These are phyloP conservation scores for Diaporthe sp. DNA, from an alignment of 2,329 filamentous ascomycete genomes.

Conservation along the genomic window DNA sequence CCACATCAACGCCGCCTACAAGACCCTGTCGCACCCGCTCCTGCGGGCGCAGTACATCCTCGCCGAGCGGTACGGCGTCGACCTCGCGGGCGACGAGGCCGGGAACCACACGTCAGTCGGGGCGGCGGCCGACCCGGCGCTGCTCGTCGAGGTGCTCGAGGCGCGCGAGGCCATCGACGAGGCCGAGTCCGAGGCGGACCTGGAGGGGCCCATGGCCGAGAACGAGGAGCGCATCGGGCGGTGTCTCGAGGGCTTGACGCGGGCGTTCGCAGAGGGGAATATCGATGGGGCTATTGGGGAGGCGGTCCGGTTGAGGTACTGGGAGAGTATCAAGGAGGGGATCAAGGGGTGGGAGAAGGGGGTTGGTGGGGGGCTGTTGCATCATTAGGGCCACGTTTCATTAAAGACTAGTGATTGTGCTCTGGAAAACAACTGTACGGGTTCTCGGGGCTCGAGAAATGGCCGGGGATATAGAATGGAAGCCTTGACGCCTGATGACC, in stretches of 20 bases:
- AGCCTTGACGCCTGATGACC: neutral
- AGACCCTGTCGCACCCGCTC: conserved; percentile 83
- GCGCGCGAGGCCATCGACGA: conserved; percentile 81
- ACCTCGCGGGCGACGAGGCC: conserved; percentile 84
- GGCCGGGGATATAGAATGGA: neutral
- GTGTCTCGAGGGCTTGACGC: conserved; percentile 73
- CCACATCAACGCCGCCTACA: conserved; percentile 92
- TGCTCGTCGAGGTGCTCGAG: conserved; percentile 86
- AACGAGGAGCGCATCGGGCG: conserved; percentile 77
- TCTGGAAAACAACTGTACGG: neutral
- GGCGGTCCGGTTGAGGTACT: conserved; percentile 86
- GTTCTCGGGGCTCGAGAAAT: accelerated
- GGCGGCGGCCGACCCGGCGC: conserved; percentile 64
- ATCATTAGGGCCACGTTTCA: neutral
- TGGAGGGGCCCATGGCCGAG: conserved; percentile 68
- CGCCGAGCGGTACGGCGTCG: conserved; percentile 75
- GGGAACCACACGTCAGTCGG: conserved; percentile 59
- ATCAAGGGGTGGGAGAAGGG: conserved; percentile 88
- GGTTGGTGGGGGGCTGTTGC: conserved; percentile 45
- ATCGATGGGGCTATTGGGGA: conserved; percentile 76
- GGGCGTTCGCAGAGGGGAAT: conserved; percentile 76
- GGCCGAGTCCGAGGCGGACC: conserved; percentile 74
- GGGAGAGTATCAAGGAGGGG: conserved; percentile 87
- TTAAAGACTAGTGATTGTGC: neutral
- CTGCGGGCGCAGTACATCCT: conserved; percentile 91